A percentile compares a stretch with the other conserved stretches of the same genome.
Conservation (phyloP, 345 rosid genomes). For the Hibiscus mutabilis region DNA sequence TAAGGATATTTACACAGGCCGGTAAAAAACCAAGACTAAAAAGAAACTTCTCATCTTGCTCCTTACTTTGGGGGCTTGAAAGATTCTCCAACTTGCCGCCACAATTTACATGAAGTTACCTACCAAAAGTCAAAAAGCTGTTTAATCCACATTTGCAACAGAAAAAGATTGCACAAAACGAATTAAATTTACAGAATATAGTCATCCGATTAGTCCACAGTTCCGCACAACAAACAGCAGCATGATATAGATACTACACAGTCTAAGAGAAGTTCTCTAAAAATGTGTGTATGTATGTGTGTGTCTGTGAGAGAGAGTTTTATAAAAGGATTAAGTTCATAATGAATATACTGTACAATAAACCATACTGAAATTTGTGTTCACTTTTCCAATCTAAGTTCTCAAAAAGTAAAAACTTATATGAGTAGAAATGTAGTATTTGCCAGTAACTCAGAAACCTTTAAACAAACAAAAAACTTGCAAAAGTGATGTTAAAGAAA, state of each 20-base stretch:
- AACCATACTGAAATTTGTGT: not conserved
- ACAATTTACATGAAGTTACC: conserved; percentile 68
- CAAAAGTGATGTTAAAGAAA: not conserved
- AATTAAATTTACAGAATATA: not conserved
- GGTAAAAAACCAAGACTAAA: not conserved
- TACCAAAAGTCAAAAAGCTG: conserved; percentile 12
- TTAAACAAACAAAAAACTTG: not conserved
- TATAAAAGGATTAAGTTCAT: not conserved
- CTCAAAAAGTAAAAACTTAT: not conserved
- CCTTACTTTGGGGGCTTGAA: conserved; percentile 78
- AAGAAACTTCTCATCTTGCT: not conserved
- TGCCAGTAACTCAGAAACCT: not conserved
- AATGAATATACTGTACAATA: not conserved
- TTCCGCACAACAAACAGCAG: not conserved
- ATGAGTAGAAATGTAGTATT: not conserved
- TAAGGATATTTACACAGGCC: not conserved
- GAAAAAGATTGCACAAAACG: not conserved
- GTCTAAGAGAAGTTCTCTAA: not conserved
- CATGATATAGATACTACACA: not conserved
- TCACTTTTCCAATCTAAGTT: not conserved
- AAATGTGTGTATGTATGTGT: not conserved
- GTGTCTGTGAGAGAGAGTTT: not conserved
- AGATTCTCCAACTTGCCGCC: conserved; percentile 83
- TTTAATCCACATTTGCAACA: not conserved
- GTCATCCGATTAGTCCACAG: not conserved